Conservation (phyloP, 495 filamentous ascomycete species). For the Tetracladium marchalianum region DNA sequence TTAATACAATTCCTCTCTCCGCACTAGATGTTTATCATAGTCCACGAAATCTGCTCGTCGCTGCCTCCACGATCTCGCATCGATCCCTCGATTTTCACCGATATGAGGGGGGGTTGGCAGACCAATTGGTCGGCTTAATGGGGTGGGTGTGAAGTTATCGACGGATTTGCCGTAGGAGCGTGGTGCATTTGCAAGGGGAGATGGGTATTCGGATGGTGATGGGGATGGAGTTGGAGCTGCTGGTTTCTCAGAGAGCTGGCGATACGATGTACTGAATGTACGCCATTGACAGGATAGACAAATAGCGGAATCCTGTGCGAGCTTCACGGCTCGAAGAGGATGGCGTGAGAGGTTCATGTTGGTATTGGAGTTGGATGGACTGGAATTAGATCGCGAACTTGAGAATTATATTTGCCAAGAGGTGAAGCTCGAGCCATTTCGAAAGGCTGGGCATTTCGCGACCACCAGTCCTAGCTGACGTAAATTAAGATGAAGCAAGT, state of each 20-base stretch:
- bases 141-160: conserved; percentile 52
- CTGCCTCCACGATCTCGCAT: conserved; percentile 53
- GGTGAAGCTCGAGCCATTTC: too few species aligned
- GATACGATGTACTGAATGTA: conserved; percentile 33
- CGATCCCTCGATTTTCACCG: conserved; percentile 74
- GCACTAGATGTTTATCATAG: conserved; percentile 70
- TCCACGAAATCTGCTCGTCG: conserved; percentile 73
- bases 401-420: too few species aligned
- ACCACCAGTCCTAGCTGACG: too few species aligned
- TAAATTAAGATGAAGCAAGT: too few species aligned
- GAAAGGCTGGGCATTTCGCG: too few species aligned
- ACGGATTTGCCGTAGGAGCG: conserved; percentile 44
- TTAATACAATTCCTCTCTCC: conserved; percentile 60
- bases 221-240: conserved; percentile 4
- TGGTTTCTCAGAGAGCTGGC: conserved; percentile 25
- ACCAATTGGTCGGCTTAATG: conserved; percentile 73
- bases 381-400: not conserved
- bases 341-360: conserved; percentile 15
- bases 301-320: conserved; percentile 14
- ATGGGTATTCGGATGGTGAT: conserved; percentile 1
- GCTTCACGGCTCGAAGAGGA: conserved; percentile 8
- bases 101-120: conserved; percentile 56
- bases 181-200: conserved; percentile 38
- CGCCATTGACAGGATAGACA: conserved; percentile 40
- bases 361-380: not conserved